Evolutionary conservation across 2,329 filamentous ascomycete genomes (phyloP), one percentile per base, ranked within the genome.

Genomic region (Fusarium chaquense): DNA sequence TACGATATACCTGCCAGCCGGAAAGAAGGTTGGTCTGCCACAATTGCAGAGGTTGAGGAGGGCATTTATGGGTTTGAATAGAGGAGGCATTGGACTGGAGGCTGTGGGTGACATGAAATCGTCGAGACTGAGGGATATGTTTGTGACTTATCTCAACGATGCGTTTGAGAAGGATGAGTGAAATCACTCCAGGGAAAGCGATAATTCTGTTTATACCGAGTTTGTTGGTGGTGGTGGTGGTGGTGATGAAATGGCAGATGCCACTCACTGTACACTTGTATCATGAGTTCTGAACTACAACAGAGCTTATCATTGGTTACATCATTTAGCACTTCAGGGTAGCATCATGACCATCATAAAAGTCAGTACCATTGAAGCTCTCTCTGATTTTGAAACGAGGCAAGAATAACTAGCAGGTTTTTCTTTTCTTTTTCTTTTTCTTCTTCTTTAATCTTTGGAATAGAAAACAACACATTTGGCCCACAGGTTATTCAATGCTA

Each of bases 11-110:
- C 81, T 96, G 51, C 92, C 93, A 0, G 67, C 73, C 11, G 83
- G 83, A 12, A 88, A 86, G 65, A 89, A 87, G 67, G 81, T 93
- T 51, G 90, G 90, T 2, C 77, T 96, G 44, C 90, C 93, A 11
- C 91, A 93, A 77, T 81, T 97, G 70, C 93, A 97, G 81, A 85
- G 93, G 68, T 81, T 94, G 72, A 85, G 93, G 63, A 86, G 93
- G 73, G 92, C 93, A 50, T 97, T 93, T 80, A 89, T 95, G 72
- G 87, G 85, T 7, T 78, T 97, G 77, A 94, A 94, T 72, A 84
- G 93, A 52, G 93, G 81, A 75, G 91, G 84, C 76, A 94, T 87
- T 63, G 89, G 83, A 47, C 80, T 84, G 58, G 87, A 89, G 71
- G 81, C 79, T 2, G 84, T 88, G 5, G 85, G 85, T 2, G 87